phyloP scores from a whole-genome alignment of 306 rosid genomes.

The Adenanthera pavonina region DNA sequence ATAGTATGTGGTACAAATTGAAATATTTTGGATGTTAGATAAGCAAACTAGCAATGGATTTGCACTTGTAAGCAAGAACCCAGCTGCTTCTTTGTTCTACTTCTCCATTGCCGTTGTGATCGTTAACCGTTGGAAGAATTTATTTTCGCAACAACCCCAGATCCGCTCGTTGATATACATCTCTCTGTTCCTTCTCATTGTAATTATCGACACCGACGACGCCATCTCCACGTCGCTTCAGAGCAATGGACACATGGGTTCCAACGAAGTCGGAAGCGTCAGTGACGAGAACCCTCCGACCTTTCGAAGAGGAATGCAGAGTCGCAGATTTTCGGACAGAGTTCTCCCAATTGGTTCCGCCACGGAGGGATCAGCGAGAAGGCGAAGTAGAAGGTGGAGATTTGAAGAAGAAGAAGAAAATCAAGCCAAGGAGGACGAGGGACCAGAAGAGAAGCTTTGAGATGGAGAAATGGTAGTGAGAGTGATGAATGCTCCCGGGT shows the following conservation, averaged over 20 bases:
- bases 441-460: conserved; percentile 38
- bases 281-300: conserved; percentile 38
- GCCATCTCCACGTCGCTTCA: conserved; percentile 49
- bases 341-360: conserved; percentile 35
- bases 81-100: too few species aligned
- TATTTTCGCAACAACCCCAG: too few species aligned
- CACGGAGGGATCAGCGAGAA: conserved; percentile 43
- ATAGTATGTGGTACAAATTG: conserved; percentile 23
- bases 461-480: not conserved
- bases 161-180: too few species aligned
- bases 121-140: too few species aligned
- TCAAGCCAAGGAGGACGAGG: not conserved
- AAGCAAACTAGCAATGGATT: not conserved
- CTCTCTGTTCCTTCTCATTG: conserved; percentile 4
- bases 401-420: conserved; percentile 20
- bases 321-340: conserved; percentile 8
- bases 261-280: conserved; percentile 59
- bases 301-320: not conserved
- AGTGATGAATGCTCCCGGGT: not conserved
- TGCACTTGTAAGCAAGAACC: not conserved
- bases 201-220: conserved; percentile 52
- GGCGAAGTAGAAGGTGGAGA: conserved; percentile 18
- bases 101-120: too few species aligned
- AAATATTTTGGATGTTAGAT: not conserved
- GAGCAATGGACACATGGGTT: conserved; percentile 42